Percentiles rank a stretch among this genome's conserved stretches.
Conservation (phyloP, 768 basidiomycete species). For the Mycena albidolilacea region DNA sequence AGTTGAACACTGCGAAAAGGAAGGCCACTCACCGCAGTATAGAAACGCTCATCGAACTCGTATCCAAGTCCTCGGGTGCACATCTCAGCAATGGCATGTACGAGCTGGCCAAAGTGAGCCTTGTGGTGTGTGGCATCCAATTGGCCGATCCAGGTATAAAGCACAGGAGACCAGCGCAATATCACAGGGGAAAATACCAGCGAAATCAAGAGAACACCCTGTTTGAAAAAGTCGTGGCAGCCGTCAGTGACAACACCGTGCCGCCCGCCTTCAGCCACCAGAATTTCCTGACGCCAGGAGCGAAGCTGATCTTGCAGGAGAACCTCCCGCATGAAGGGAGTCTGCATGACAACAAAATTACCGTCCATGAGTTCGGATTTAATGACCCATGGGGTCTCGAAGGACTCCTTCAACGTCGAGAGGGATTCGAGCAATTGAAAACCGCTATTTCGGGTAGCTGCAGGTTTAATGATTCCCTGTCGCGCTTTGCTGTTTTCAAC, state of each 20-base stretch:
- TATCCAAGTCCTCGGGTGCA: conserved; percentile 2
- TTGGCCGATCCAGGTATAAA: conserved; percentile 21
- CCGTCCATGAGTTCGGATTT: background rate
- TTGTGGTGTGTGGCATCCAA: conserved; percentile 21
- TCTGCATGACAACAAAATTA: conserved; percentile 9
- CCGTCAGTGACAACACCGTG: conserved; percentile 22
- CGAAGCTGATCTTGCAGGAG: conserved; percentile 4
- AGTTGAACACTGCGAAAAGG: background rate
- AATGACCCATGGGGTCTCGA: conserved; percentile 18
- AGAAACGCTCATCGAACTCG: conserved; percentile 9
- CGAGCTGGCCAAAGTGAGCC: conserved; percentile 23
- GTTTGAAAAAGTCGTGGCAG: conserved; percentile 19
- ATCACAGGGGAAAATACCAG: conserved; percentile 16
- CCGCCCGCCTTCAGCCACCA: too few relatives aligned
- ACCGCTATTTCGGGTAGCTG: background rate
- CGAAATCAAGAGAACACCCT: conserved; percentile 18
- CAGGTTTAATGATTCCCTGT: background rate
- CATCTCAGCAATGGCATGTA: conserved; percentile 4
- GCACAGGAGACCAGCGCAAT: background rate
- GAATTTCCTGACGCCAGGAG: background rate
- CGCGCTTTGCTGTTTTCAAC: conserved; percentile 10
- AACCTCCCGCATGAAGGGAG: conserved; percentile 23
- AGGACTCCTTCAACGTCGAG: background rate
- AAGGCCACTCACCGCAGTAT: background rate
- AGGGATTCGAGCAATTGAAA: conserved; percentile 1